Conservation (phyloP, 1,139 yeast species). For the Candida sojae region DNA sequence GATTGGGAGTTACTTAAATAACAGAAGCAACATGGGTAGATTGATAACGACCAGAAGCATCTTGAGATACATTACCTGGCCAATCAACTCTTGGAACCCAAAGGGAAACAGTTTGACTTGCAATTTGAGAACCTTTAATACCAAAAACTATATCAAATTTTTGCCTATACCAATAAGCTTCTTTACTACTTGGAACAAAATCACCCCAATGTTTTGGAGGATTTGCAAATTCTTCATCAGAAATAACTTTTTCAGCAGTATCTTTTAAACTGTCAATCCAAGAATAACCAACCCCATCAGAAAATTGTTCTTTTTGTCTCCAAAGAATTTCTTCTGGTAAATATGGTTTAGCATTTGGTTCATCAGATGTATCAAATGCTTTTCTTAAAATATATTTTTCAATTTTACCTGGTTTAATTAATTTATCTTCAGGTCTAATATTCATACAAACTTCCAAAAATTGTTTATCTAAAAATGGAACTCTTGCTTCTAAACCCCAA, state of each 20-base stretch:
- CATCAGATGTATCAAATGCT: constrained; percentile 89
- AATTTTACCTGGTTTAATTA: constrained; percentile 75
- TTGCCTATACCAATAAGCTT: constrained; percentile 98
- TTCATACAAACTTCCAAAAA: constrained; percentile 93
- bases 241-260: constrained; percentile 80
- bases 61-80: constrained; percentile 87
- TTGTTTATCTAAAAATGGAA: constrained; percentile 94
- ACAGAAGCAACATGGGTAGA: constrained; percentile 64
- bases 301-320: constrained; percentile 99
- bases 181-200: constrained; percentile 95
- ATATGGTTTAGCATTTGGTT: constrained; percentile 73
- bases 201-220: constrained; percentile 97
- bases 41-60: constrained; percentile 97
- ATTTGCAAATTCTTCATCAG: constrained; percentile 85
- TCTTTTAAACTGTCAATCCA: constrained; percentile 99
- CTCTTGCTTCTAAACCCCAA: constrained; percentile 99
- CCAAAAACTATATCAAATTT: constrained; percentile 89
- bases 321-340: constrained; percentile 94
- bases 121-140: constrained; percentile 70
- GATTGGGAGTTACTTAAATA: neutral
- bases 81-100: constrained; percentile 99
- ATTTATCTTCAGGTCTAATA: constrained; percentile 89
- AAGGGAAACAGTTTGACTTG: constrained; percentile 96
- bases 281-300: constrained; percentile 99
- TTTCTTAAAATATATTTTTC: constrained; percentile 95